Evolutionary conservation across 441 rosid genomes (phyloP), one percentile per base, ranked within the genome.

Genomic region (Syzygium malaccense): DNA sequence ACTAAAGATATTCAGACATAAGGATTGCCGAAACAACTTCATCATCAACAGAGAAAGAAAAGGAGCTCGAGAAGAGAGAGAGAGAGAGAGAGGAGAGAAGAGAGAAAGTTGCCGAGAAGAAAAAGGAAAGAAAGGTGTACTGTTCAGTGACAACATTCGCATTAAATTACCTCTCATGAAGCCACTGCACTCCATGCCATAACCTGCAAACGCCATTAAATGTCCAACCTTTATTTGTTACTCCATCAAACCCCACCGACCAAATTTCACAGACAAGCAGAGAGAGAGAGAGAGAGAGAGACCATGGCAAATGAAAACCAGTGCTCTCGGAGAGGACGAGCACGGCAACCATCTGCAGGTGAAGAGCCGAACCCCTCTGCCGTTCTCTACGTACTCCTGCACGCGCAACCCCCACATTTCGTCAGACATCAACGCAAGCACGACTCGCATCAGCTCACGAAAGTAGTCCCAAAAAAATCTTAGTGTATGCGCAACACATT

Each of bases 301-400:
- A 95, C 99, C 99, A 90, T 98, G 99, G 92, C 99, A 98, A 87
- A 98, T 95, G 93, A 98, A 98, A 85, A 98, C 95, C 17, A 98
- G 95, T 85, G 98, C 98, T 87, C 91, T 95, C n/a, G 99, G 95
- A 89, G 99, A 91, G 86, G 95, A 92, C 85, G 89, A 75, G 51
- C 83, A 85, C 1, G 98, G 99, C 92, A 95, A 13, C 99, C 99
- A 97, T 94, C 95, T 94, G 89, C 99, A 98, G 90, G 97, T 95
- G 58, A 96, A 97, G 33, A 95, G 93, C 94, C 92, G 88, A 41
- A 94, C 95, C 88, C 95, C 99, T 93, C 98, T 94, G 53, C 98
- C 94, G 90, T 94, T 98, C 93, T 87, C 94, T 89, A 95, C 88
- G 86, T 93, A 92, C 68, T 91, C 98, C 99, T 98, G 87, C 87